These are phyloP conservation scores for Suillus lakei DNA, from an alignment of 768 basidiomycete genomes.

Conservation along the genomic window DNA sequence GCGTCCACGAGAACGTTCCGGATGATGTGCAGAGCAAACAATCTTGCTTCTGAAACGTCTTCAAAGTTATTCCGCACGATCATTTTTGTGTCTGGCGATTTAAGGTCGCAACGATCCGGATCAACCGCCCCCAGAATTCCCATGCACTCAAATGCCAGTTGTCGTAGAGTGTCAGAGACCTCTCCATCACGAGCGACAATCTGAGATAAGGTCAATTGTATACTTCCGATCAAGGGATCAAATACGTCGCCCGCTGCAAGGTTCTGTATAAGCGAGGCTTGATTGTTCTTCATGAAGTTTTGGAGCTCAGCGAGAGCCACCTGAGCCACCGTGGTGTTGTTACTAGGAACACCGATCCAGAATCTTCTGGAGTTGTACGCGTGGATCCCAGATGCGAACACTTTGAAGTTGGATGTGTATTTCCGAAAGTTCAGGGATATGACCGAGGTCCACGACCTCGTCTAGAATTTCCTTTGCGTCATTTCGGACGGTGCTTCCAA, in stretches of 20 bases:
- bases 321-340: conserved; percentile 78
- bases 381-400: conserved; percentile 57
- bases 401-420: conserved; percentile 46
- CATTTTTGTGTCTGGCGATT: conserved; percentile 60
- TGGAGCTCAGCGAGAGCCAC: conserved; percentile 81
- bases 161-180: conserved; percentile 64
- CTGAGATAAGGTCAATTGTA: conserved; percentile 68
- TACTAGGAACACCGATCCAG: conserved; percentile 75
- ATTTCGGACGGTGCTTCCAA: conserved; percentile 40
- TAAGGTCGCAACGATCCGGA: conserved; percentile 87
- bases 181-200: conserved; percentile 83
- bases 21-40: conserved; percentile 88
- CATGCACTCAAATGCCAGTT: conserved; percentile 86
- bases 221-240: conserved; percentile 70
- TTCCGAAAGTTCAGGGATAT: conserved; percentile 65
- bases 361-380: conserved; percentile 63
- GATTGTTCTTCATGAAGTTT: conserved; percentile 56
- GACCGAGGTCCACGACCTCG: conserved; percentile 80
- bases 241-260: conserved; percentile 88
- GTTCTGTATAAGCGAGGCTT: conserved; percentile 56
- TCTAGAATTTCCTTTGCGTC: conserved; percentile 61
- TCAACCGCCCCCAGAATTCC: conserved; percentile 93
- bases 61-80: conserved; percentile 81
- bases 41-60: conserved; percentile 74
- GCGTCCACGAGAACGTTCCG: conserved; percentile 84